Percentiles rank a stretch among this genome's conserved stretches.
These are phyloP conservation scores for Polyporus arcularius DNA, from an alignment of 768 basidiomycete species.

Conservation along the genomic window DNA sequence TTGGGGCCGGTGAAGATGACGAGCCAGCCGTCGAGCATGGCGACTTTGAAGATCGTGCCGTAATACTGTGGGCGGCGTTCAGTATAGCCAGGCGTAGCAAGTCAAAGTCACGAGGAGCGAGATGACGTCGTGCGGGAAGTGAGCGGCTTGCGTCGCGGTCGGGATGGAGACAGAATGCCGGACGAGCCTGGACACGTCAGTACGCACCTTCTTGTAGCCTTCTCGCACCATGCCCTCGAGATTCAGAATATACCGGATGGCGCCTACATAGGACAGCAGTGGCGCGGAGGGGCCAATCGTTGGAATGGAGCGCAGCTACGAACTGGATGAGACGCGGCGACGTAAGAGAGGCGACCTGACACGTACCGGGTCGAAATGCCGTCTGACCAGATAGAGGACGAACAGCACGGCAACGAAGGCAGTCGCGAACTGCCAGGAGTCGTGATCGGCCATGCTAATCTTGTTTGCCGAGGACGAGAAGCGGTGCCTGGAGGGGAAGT, in stretches of 20 bases:
- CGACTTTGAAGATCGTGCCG: slow-evolving; percentile 41
- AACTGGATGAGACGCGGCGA: background rate
- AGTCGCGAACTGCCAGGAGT: slow-evolving; percentile 5
- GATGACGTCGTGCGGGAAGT: too few species aligned
- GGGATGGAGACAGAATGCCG: too few species aligned
- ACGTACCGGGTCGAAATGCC: slow-evolving; percentile 14
- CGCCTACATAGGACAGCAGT: slow-evolving; percentile 28
- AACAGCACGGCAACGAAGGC: slow-evolving; percentile 4
- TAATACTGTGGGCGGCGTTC: slow-evolving; percentile 13
- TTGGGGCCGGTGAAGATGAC: slow-evolving; percentile 44
- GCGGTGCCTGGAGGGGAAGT: background rate
- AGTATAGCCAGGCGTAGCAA: too few species aligned
- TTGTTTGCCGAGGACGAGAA: background rate
- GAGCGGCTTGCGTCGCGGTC: too few species aligned
- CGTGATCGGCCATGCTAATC: background rate
- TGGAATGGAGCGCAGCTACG: slow-evolving; percentile 24
- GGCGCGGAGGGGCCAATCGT: slow-evolving; percentile 25
- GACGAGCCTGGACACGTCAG: background rate
- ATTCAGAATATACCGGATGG: slow-evolving; percentile 27
- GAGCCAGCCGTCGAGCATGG: slow-evolving; percentile 47
- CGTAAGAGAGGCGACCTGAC: too few species aligned
- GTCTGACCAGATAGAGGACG: background rate
- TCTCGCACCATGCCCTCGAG: slow-evolving; percentile 31
- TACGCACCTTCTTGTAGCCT: slow-evolving; percentile 29
- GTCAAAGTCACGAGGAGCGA: too few species aligned